Base-by-base conservation (phyloP, 768 basidiomycete genomes). In the Hirschioporus abietinus region DNA sequence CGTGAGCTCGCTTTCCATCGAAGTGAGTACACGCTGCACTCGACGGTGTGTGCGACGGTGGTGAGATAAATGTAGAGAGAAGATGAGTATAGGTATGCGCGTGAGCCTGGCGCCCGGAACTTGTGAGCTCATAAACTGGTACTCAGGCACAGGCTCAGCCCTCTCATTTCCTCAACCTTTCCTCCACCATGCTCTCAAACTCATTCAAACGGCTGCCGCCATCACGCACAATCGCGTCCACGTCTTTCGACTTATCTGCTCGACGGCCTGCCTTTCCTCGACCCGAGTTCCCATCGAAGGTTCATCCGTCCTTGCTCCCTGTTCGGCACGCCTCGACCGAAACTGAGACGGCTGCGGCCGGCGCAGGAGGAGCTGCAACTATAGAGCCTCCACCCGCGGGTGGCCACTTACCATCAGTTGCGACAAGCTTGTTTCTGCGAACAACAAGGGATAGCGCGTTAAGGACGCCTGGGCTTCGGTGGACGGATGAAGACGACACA, bases 1-100 rank as follows among this genome's bases (percentile, higher is more conserved):
- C 27, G 91, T 90, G 67, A 85, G 84, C 65, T 92, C 91, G 82
- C 84, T 91, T 82, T 93, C 91, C 89, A 92, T 92, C 70, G 42
- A 59, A 35, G n/a, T 35, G 63, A 30, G 42, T 20, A 64, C 25
- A 34, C 57, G 27, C 26, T 17, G 63, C 63, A 69, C 71, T 70
- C 66, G 66, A 67, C 64, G 70, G 69, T 67, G 34, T 65, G 35
- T 26, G 27, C 25, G 66, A 36, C 64, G 17, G 52, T 20, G 64
- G 34, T 63, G 52, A 59, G 65, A 66, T 36, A 36, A 17, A 35
- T 57, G 63, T 63, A 60, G 60, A 36, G 66, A 68, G 59, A 65
- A 59, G 65, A 35, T 25, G 60, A 65, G 57, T 58, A 63, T 63
- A 70, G 65, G 70, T 68, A 69, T 65, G 70, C 66, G 62, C 67